Base-by-base conservation (phyloP, 768 basidiomycete species). In the Rhodotorula diobovata region DNA sequence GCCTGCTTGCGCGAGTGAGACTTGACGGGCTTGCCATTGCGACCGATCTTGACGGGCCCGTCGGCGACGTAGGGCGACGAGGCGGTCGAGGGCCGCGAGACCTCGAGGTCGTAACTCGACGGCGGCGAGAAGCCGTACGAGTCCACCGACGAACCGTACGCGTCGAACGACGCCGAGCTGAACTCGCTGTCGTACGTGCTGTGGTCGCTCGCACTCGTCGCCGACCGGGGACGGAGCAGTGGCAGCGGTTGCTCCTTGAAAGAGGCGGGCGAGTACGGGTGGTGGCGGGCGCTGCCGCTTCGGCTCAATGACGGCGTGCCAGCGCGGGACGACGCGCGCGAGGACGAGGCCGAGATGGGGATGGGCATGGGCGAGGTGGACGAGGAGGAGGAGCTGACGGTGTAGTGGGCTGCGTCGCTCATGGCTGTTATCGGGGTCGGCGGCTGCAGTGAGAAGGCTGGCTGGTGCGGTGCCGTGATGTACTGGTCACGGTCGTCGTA, bases 1-100 rank as follows among this genome's bases (percentile, higher is more conserved):
- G 76, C 70, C 12, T 64, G 70, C 70, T 79, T 79, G 43, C 77
- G 74, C 16, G 77, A 72, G 66, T 79, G 78, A 10, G 73, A 75
- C 55, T 71, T 71, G 50, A 28, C 35, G 11, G 63, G 62, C 56
- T 66, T 72, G 55, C 56, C 70, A 55, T 66, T 60, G 61, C 63
- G 67, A 51, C 66, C 61, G 18, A 39, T 59, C 46, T 45, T 54
- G 20, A 58, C 51, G 9, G 46, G 15, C 15, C 20, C 9, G 25
- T 43, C 63, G 43, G n/a, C 23, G 18, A 41, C 45, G 51, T 57
- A 54, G 1, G 66, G 62, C 48, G 61, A 54, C 48, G 61, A 54
- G 45, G 30, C 45, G 32, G 34, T 57, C 7, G 51, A 55, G 28
- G 32, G 25, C 7, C 39, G 46, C 12, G 23, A 23, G 14, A 4